Evolutionary conservation across 345 rosid genomes (phyloP).

Genomic region (Firmiana major): DNA sequence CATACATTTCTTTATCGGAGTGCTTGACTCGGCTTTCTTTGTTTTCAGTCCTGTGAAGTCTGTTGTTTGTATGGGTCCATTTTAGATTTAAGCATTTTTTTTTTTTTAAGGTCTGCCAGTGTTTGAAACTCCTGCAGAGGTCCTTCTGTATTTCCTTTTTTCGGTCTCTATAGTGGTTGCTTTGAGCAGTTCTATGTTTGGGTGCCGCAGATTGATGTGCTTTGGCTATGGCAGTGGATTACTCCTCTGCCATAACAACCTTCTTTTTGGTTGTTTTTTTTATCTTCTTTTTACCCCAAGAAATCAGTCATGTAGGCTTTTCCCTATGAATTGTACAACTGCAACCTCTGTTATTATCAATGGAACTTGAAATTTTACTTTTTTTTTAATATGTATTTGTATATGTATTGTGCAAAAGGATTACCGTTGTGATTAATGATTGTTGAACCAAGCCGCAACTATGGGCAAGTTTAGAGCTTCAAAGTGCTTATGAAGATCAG

Average conservation of each 20-base stretch:
- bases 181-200: slow-evolving; percentile 19
- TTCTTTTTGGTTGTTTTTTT: slow-evolving; percentile 26
- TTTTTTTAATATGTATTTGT: not conserved
- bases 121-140: slow-evolving; percentile 2
- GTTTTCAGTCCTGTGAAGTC: slow-evolving; percentile 22
- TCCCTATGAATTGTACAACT: not conserved
- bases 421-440: not conserved
- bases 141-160: slow-evolving; percentile 2
- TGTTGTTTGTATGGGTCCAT: slow-evolving; percentile 23
- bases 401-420: not conserved
- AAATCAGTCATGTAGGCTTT: not conserved
- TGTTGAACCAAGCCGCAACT: not conserved
- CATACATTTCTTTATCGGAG: slow-evolving; percentile 1
- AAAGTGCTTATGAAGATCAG: not conserved
- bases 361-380: not conserved
- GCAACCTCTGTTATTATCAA: slow-evolving; percentile 1
- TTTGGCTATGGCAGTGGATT: slow-evolving; percentile 24
- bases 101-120: not conserved
- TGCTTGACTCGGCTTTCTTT: slow-evolving; percentile 19
- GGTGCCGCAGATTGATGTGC: slow-evolving; percentile 20
- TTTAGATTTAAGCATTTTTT: slow-evolving; percentile 9
- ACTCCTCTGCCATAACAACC: slow-evolving; percentile 16
- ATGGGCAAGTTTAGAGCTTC: not conserved
- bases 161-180: slow-evolving; percentile 18
- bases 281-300: slow-evolving; percentile 17